Conservation (phyloP, 176 grass and related monocot species). For the Raddia guianensis region DNA sequence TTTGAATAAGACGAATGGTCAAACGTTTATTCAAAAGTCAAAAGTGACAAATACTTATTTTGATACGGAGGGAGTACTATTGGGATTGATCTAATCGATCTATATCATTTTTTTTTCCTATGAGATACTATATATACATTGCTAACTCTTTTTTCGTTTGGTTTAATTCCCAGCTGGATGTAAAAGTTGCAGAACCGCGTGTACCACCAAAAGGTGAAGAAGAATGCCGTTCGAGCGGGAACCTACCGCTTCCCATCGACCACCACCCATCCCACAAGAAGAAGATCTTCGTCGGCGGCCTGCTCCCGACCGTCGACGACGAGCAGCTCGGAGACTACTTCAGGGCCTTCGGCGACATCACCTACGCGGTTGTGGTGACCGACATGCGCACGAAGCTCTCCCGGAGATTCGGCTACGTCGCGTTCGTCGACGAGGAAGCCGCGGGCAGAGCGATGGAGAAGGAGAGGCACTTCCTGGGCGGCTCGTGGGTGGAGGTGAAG, state of each 20-base stretch:
- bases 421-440: not conserved
- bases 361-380: slow-evolving; percentile 33
- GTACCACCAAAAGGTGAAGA: not conserved
- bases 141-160: not conserved
- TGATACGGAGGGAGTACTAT: no score
- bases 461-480: not conserved
- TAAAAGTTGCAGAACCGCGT: slow-evolving; percentile 32
- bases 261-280: not conserved
- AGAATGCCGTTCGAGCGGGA: not conserved
- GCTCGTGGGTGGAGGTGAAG: slow-evolving; percentile 29
- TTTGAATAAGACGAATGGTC: no score
- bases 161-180: slow-evolving; percentile 25
- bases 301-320: slow-evolving; percentile 13
- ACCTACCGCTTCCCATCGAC: not conserved
- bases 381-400: not conserved
- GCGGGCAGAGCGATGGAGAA: slow-evolving; percentile 10
- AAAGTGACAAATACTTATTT: no score
- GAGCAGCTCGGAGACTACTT: slow-evolving; percentile 31
- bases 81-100: not conserved
- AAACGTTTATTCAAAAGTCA: no score
- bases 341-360: slow-evolving; percentile 17
- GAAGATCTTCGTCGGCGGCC: slow-evolving; percentile 47
- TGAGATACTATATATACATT: no score
- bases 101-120: not conserved
- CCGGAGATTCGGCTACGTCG: slow-evolving; percentile 37